phyloP scores from a whole-genome alignment of 192 early-diverging fungal genomes.

The Spizellomyces sp. region DNA sequence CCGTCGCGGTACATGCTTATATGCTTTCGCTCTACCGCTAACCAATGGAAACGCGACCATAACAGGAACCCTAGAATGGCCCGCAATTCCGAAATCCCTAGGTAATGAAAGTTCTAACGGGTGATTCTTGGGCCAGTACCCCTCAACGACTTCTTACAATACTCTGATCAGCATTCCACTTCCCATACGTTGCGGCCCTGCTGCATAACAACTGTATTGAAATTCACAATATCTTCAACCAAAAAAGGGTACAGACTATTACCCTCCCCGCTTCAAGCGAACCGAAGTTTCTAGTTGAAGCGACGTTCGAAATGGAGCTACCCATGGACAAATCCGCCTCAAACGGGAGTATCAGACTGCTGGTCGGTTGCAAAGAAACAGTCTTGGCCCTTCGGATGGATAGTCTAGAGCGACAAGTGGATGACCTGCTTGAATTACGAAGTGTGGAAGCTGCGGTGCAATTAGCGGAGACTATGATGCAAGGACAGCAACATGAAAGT shows the following conservation, averaged over 20 bases:
- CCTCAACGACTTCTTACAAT: neutral
- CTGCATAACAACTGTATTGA: constrained; percentile 69
- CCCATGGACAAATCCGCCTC: constrained; percentile 19
- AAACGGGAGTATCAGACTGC: constrained; percentile 43
- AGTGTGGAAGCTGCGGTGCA: constrained; percentile 64
- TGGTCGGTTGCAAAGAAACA: constrained; percentile 58
- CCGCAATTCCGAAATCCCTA: constrained; percentile 50
- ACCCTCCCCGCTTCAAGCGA: constrained; percentile 32
- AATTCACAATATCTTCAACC: constrained; percentile 74
- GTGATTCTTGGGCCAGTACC: constrained; percentile 42
- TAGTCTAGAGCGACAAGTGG: constrained; percentile 62
- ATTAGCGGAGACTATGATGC: constrained; percentile 55
- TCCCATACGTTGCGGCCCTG: constrained; percentile 73
- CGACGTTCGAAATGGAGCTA: constrained; percentile 55
- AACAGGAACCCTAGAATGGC: constrained; percentile 56
- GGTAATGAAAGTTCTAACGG: constrained; percentile 33
- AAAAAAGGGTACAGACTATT: constrained; percentile 61
- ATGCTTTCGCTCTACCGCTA: neutral
- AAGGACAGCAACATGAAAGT: constrained; percentile 29
- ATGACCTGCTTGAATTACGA: constrained; percentile 57
- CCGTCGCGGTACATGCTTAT: neutral
- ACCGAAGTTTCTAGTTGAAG: constrained; percentile 40
- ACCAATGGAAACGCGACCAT: too few relatives aligned
- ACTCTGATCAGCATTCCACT: constrained; percentile 63
- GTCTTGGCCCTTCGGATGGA: constrained; percentile 65